Conservation (phyloP, 768 basidiomycete species). For the Cantharellus anzutake region DNA sequence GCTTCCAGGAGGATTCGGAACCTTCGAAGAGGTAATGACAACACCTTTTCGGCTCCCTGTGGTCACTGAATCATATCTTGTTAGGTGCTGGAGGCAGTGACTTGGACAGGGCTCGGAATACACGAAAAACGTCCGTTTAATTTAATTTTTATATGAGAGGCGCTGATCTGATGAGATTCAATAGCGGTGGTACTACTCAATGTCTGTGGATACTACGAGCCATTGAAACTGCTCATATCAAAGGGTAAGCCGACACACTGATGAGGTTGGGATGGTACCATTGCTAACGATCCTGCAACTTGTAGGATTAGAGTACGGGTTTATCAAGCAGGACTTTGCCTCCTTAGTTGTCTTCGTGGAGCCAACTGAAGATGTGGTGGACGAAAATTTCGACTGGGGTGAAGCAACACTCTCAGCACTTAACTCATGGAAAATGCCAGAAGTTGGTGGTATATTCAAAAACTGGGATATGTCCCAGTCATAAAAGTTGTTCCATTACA, state of each 20-base stretch:
- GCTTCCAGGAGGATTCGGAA: constrained; percentile 87
- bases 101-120: constrained; percentile 86
- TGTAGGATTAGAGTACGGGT: constrained; percentile 46
- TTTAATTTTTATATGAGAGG: background rate
- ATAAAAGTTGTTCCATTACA: background rate
- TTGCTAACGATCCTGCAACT: no score
- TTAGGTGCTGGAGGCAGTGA: constrained; percentile 76
- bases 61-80: background rate
- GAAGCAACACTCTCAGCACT: constrained; percentile 43
- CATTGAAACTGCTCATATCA: constrained; percentile 56
- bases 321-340: constrained; percentile 46
- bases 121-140: constrained; percentile 53
- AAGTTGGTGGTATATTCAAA: constrained; percentile 1
- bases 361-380: constrained; percentile 30
- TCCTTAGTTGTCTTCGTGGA: constrained; percentile 57
- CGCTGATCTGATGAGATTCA: constrained; percentile 5
- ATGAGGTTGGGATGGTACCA: no score
- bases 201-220: constrained; percentile 64
- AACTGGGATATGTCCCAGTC: background rate
- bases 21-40: constrained; percentile 68
- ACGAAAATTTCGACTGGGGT: constrained; percentile 63
- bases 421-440: constrained; percentile 32
- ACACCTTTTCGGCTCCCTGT: no score
- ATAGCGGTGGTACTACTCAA: constrained; percentile 76
- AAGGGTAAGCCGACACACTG: background rate